Percentiles rank a stretch among this genome's conserved stretches.
Evolutionary conservation across 140 eudicot genomes (phyloP).

Genomic region (Cichorium intybus): DNA sequence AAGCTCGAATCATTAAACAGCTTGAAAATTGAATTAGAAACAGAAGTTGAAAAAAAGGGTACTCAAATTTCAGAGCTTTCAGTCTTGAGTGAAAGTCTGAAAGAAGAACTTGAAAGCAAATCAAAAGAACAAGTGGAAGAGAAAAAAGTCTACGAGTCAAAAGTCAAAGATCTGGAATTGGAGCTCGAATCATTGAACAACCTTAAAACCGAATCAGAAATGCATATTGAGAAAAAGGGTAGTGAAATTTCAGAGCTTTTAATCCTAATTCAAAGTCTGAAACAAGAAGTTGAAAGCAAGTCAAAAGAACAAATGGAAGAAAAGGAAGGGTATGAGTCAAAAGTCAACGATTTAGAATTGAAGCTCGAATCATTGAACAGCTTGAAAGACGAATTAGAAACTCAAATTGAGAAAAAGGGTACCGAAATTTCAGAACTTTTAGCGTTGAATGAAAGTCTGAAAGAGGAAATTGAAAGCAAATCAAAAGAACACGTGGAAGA

Average conservation of each 20-base stretch:
- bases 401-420: slow-evolving; percentile 38
- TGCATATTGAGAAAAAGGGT: slow-evolving; percentile 26
- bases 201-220: slow-evolving; percentile 39
- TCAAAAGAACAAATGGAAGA: slow-evolving; percentile 39
- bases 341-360: slow-evolving; percentile 43
- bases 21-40: slow-evolving; percentile 40
- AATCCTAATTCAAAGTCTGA: slow-evolving; percentile 31
- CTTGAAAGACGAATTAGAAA: slow-evolving; percentile 44
- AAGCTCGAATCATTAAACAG: slow-evolving; percentile 36
- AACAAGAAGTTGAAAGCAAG: slow-evolving; percentile 37
- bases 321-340: slow-evolving; percentile 32
- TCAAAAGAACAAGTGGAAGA: slow-evolving; percentile 40
- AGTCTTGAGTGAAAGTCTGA: slow-evolving; percentile 28
- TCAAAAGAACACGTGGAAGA: slow-evolving; percentile 36
- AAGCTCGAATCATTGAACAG: slow-evolving; percentile 39
- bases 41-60: slow-evolving; percentile 34
- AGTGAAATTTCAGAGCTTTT: slow-evolving; percentile 36
- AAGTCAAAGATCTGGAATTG: slow-evolving; percentile 39
- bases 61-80: slow-evolving; percentile 35
- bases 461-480: slow-evolving; percentile 56
- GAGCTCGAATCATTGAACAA: slow-evolving; percentile 33
- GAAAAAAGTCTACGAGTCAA: slow-evolving; percentile 24
- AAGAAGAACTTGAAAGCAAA: slow-evolving; percentile 42
- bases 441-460: slow-evolving; percentile 43
- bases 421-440: slow-evolving; percentile 42